Conservation (phyloP, 139 green algal genomes). For the Nannochloris sp. region DNA sequence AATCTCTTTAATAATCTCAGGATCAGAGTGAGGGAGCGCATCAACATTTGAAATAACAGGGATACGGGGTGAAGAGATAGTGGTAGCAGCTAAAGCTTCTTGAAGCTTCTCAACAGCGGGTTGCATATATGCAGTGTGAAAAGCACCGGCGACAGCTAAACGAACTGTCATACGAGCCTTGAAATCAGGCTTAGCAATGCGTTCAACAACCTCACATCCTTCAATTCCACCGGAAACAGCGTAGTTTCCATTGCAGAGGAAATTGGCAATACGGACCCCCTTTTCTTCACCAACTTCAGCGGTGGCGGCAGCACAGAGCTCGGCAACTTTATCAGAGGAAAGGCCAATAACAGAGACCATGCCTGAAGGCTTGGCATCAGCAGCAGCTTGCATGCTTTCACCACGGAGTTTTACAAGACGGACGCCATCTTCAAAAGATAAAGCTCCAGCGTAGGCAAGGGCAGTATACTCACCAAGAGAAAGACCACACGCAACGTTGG, state of each 20-base stretch:
- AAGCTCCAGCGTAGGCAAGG: slow-evolving; percentile 78
- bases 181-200: slow-evolving; percentile 34
- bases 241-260: slow-evolving; percentile 97
- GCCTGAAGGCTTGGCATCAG: slow-evolving; percentile 72
- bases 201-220: slow-evolving; percentile 70
- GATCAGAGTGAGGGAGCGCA: slow-evolving; percentile 84
- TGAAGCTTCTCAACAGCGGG: slow-evolving; percentile 79
- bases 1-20: slow-evolving; percentile 83
- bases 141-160: slow-evolving; percentile 94
- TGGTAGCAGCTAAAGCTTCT: slow-evolving; percentile 38
- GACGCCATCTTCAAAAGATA: slow-evolving; percentile 91
- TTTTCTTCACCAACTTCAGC: slow-evolving; percentile 55
- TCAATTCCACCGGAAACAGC: slow-evolving; percentile 83
- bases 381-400: slow-evolving; percentile 95
- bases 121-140: slow-evolving; percentile 96
- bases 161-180: slow-evolving; percentile 71
- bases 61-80: slow-evolving; percentile 76
- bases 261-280: slow-evolving; percentile 95
- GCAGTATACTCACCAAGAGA: slow-evolving; percentile 98
- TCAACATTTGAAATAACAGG: slow-evolving; percentile 98
- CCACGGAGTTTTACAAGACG: slow-evolving; percentile 91
- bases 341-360: slow-evolving; percentile 98
- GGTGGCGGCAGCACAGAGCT: slow-evolving; percentile 82
- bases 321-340: slow-evolving; percentile 68
- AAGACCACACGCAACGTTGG: slow-evolving; percentile 81